phyloP scores from a whole-genome alignment of 2,329 filamentous ascomycete species.

The Cercospora sojina region DNA sequence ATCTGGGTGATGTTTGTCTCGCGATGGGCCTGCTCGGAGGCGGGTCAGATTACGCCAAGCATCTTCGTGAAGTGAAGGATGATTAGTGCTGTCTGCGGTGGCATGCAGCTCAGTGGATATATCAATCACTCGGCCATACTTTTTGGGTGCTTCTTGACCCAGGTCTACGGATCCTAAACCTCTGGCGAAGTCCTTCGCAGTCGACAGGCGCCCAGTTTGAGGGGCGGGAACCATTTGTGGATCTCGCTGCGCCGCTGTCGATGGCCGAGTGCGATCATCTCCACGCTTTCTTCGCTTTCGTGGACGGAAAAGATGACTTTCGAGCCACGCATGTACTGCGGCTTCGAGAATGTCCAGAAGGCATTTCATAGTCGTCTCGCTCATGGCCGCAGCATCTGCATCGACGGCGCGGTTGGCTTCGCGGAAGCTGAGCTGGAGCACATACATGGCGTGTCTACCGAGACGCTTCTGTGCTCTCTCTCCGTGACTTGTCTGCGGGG shows the following conservation, averaged over 20 bases:
- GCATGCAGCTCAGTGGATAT: background rate
- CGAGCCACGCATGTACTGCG: slow-evolving; percentile 72
- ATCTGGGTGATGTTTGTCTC: background rate
- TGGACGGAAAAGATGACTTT: slow-evolving; percentile 67
- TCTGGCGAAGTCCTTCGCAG: background rate
- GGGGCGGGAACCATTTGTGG: no score
- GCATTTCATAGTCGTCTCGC: slow-evolving; percentile 46
- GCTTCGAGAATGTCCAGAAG: slow-evolving; percentile 66
- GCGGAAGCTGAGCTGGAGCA: slow-evolving; percentile 54
- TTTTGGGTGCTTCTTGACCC: background rate
- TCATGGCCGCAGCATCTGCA: slow-evolving; percentile 21
- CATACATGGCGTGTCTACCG: slow-evolving; percentile 88
- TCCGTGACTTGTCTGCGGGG: slow-evolving; percentile 45
- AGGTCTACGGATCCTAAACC: background rate
- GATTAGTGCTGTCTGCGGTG: background rate
- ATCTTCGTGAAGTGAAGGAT: background rate
- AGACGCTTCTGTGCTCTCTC: slow-evolving; percentile 60
- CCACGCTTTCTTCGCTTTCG: slow-evolving; percentile 29
- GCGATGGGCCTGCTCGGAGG: background rate
- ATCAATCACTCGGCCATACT: background rate
- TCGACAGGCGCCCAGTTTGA: background rate
- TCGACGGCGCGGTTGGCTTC: background rate
- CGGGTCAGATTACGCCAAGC: background rate
- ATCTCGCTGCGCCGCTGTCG: background rate
- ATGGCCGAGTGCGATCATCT: background rate